phyloP scores from a whole-genome alignment of 2,329 filamentous ascomycete genomes.

The Sporothrix pallida region DNA sequence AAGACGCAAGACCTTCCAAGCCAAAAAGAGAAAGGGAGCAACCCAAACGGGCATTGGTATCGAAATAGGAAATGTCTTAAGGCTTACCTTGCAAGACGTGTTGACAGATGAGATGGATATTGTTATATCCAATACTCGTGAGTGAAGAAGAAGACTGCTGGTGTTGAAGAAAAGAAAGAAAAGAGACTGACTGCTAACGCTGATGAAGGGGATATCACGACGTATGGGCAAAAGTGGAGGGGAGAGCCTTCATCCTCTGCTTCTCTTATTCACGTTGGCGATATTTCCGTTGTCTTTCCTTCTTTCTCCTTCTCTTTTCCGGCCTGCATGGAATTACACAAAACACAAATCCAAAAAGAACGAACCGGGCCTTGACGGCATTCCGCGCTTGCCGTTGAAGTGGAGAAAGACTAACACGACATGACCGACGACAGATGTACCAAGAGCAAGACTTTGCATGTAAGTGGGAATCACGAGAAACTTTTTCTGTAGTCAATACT shows the following conservation, averaged over 20 bases:
- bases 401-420: constrained; percentile 17
- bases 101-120: not conserved
- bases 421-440: constrained; percentile 16
- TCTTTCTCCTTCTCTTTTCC: not conserved
- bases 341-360: not conserved
- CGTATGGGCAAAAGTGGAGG: not conserved
- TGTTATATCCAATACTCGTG: not conserved
- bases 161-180: not conserved
- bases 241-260: not conserved
- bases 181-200: not conserved
- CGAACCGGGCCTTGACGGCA: constrained; percentile 10
- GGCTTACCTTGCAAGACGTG: not conserved
- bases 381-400: constrained; percentile 17
- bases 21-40: not conserved
- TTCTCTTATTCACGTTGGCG: not conserved
- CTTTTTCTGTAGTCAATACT: too few relatives aligned
- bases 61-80: not conserved
- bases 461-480: too few relatives aligned
- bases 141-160: not conserved
- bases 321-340: not conserved
- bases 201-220: not conserved
- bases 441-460: not conserved
- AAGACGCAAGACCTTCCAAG: not conserved
- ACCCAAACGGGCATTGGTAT: not conserved
- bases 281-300: not conserved